Evolutionary conservation across 164 flowering plant genomes (phyloP).

Genomic region (Macadamia tetraphylla): DNA sequence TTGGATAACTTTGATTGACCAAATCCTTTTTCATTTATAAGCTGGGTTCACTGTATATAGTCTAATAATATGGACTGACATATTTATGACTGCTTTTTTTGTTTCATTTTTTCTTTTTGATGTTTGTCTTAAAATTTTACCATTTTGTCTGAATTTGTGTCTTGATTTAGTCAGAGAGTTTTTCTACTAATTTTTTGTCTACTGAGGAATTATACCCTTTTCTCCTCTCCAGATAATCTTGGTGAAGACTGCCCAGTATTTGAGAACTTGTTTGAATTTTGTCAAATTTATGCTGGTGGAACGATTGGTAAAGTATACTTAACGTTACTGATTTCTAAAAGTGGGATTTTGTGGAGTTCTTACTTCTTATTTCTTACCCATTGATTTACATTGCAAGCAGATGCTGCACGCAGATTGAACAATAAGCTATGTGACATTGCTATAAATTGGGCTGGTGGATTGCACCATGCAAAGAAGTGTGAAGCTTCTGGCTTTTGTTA

Average conservation of each 20-base stretch:
- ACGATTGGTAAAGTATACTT: constrained; percentile 65
- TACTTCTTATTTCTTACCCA: background rate
- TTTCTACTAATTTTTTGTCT: background rate
- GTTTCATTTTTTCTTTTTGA: background rate
- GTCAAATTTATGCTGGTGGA: constrained; percentile 99
- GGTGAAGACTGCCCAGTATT: constrained; percentile 99
- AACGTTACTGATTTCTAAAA: background rate
- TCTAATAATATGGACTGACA: no score
- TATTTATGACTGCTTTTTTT: background rate
- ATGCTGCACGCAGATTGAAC: constrained; percentile 92
- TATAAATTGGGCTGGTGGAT: constrained; percentile 98
- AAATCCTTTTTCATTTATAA: no score
- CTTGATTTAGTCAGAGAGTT: background rate
- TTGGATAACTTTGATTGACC: no score
- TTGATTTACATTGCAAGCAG: constrained; percentile 35
- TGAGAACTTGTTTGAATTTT: constrained; percentile 90
- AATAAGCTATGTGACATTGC: constrained; percentile 92
- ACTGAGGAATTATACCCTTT: background rate
- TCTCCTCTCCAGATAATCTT: constrained; percentile 60
- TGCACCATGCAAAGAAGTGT: constrained; percentile 99
- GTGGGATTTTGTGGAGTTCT: background rate
- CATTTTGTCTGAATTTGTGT: background rate
- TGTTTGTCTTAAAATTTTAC: background rate
- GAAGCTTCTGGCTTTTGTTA: constrained; percentile 98
- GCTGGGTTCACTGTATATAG: no score